A percentile compares a stretch with the other conserved stretches of the same genome.
These are phyloP conservation scores for Oryza coarctata DNA, from an alignment of 176 grass and related monocot species.

Conservation along the genomic window DNA sequence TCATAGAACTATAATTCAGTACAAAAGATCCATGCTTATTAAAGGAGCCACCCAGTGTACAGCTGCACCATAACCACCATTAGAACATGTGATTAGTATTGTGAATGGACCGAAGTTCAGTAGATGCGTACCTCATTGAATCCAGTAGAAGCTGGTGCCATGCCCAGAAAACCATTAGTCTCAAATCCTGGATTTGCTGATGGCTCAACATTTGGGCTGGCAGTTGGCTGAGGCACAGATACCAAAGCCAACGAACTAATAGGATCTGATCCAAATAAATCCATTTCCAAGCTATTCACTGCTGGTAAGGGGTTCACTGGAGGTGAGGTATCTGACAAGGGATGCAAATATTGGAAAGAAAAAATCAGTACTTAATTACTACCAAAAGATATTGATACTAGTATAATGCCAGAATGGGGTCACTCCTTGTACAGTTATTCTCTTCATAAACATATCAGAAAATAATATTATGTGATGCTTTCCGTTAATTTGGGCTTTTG, in stretches of 20 bases:
- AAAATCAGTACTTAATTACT: conserved; percentile 14
- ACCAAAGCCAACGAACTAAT: conserved; percentile 75
- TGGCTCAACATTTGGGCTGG: conserved; percentile 48
- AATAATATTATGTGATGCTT: not conserved
- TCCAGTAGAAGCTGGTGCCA: conserved; percentile 54
- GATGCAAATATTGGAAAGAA: conserved; percentile 9
- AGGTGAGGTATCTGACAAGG: conserved; percentile 35
- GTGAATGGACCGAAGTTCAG: not conserved
- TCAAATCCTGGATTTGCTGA: conserved; percentile 64
- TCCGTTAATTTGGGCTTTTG: conserved; percentile 9
- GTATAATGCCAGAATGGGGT: conserved; percentile 1
- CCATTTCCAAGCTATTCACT: conserved; percentile 74
- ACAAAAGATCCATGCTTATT: not conserved
- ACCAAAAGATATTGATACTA: conserved; percentile 23
- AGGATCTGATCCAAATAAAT: conserved; percentile 90
- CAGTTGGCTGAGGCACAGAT: conserved; percentile 53
- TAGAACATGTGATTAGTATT: not conserved
- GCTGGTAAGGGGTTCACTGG: conserved; percentile 41
- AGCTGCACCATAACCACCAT: not conserved
- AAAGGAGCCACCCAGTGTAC: not conserved
- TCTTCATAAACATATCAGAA: conserved; percentile 20
- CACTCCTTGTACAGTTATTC: conserved; percentile 1
- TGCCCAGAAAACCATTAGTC: conserved; percentile 52
- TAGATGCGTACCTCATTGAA: conserved; percentile 60
- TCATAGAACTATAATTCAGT: not conserved